Base-by-base conservation (phyloP, 2,329 filamentous ascomycete genomes). In the Neofusicoccum laricinum region DNA sequence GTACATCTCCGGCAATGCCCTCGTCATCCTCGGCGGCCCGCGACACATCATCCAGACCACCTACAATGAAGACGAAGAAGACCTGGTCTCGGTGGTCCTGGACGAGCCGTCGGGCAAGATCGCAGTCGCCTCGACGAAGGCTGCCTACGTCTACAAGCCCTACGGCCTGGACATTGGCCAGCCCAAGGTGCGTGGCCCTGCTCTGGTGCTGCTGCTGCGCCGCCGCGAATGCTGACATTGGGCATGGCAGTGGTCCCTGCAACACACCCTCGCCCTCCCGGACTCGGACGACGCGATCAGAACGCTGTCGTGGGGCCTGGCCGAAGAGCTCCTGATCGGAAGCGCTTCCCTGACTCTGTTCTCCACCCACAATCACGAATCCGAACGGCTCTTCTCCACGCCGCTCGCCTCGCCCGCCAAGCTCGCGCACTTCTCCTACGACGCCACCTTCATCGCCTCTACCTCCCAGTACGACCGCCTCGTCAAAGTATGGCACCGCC, bases 401-500 rank as follows among this genome's bases (percentile, higher is more conserved):
- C 75, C 80, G 46, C 82, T 98, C 6, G 89, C 93, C 2, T 93
- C 85, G 71, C 84, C 89, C 0, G 87, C 87, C 41, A 90, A 90
- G 72, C 86, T 89, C 64, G 93, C 93, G 2, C 82, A 84, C 8
- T 88, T 97, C 69, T 97, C 94, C 1, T 92, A 92, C 67, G 94
- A 97, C 75, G 93, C 92, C 12, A 88, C 89, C 19, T 88, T 96
- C 66, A 92, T 98, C 61, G 94, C 93, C 17, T 93, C 91, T 1
- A 86, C 90, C 12, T 90, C 92, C 46, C 81, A 84, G 57, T 87
- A 91, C 73, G 95, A 98, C 76, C 85, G 89, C 59, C 80, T 98
- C 19, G 88, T 96, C 69, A 98, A 99, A 78, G 86, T 98, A 70
- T 99, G 96, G 95, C 87, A 93, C 67, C 86, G 94, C 61, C 81